Evolutionary conservation across 2,329 filamentous ascomycete genomes (phyloP).

Genomic region (Penicillium sp.): DNA sequence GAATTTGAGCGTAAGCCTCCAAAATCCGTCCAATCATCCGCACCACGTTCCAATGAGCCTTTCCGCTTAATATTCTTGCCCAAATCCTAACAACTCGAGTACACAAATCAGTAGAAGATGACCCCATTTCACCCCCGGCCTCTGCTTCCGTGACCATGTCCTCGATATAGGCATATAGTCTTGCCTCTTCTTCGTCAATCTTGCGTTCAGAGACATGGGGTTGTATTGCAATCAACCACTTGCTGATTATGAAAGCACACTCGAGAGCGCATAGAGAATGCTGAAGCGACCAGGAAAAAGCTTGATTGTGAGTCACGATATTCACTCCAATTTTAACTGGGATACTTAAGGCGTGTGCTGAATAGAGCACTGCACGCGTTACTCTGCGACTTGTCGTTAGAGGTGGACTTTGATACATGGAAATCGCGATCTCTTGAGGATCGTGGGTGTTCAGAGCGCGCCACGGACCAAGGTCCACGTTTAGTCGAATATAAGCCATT

Average conservation of each 20-base stretch:
- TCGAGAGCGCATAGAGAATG: constrained; percentile 28
- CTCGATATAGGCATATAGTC: constrained; percentile 3
- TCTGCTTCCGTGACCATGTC: constrained; percentile 9
- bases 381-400: constrained; percentile 54
- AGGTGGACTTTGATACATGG: constrained; percentile 40
- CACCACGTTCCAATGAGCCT: constrained; percentile 48
- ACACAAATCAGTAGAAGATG: not conserved
- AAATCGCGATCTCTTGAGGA: constrained; percentile 62
- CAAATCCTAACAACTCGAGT: constrained; percentile 31
- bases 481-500: constrained; percentile 57
- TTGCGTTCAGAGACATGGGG: not conserved
- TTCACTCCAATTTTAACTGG: constrained; percentile 29
- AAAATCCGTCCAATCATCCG: constrained; percentile 15
- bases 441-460: constrained; percentile 67
- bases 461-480: constrained; percentile 28
- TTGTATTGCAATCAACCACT: constrained; percentile 35
- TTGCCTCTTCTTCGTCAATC: constrained; percentile 6
- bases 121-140: not conserved
- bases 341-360: constrained; percentile 69
- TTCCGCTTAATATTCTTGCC: constrained; percentile 35
- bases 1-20: constrained; percentile 6
- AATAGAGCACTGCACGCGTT: constrained; percentile 67
- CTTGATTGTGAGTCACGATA: constrained; percentile 24
- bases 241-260: constrained; percentile 38
- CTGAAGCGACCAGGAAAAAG: constrained; percentile 27